Percentiles rank a stretch among this genome's conserved stretches.
phyloP scores from a whole-genome alignment of 805 yeast genomes.

The Geotrichum ghanense region DNA sequence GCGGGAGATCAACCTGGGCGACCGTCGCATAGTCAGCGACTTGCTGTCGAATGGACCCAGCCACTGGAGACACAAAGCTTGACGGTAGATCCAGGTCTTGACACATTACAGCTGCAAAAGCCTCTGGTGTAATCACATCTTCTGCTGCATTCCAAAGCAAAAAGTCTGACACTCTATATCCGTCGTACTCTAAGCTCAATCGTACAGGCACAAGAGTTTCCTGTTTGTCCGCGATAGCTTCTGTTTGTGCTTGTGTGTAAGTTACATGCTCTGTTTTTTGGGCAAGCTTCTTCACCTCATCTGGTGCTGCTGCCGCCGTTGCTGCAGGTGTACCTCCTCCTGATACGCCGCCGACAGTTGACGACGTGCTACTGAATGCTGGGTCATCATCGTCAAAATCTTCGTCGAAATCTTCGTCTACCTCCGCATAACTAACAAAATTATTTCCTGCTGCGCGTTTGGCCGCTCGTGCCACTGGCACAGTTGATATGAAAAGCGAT shows the following conservation, averaged over 20 bases:
- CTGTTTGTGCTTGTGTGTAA: conserved; percentile 27
- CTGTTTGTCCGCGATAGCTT: conserved; percentile 30
- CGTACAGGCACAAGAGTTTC: conserved; percentile 54
- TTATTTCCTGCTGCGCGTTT: conserved; percentile 49
- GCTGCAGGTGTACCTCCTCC: conserved; percentile 14
- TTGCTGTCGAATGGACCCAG: conserved; percentile 66
- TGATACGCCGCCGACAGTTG: conserved; percentile 1
- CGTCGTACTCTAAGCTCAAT: conserved; percentile 47
- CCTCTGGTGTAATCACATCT: conserved; percentile 55
- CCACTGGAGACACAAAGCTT: conserved; percentile 47
- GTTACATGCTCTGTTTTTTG: conserved; percentile 28
- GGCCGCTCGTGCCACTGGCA: conserved; percentile 60
- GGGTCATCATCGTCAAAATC: conserved; percentile 33
- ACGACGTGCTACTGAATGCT: conserved; percentile 17
- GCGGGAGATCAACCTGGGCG: conserved; percentile 55
- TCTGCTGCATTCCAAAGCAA: conserved; percentile 69
- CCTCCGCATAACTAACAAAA: conserved; percentile 74
- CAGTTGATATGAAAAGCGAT: conserved; percentile 59
- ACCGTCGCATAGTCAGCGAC: conserved; percentile 61
- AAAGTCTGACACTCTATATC: conserved; percentile 44
- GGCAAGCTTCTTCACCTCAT: conserved; percentile 29
- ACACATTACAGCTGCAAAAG: conserved; percentile 64
- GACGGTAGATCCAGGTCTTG: conserved; percentile 74
- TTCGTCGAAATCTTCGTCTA: conserved; percentile 52
- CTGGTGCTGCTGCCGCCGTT: conserved; percentile 14